These are phyloP conservation scores for Paramecium tetraurelia DNA, from an alignment of 73 alveolate species.

Conservation along the genomic window DNA sequence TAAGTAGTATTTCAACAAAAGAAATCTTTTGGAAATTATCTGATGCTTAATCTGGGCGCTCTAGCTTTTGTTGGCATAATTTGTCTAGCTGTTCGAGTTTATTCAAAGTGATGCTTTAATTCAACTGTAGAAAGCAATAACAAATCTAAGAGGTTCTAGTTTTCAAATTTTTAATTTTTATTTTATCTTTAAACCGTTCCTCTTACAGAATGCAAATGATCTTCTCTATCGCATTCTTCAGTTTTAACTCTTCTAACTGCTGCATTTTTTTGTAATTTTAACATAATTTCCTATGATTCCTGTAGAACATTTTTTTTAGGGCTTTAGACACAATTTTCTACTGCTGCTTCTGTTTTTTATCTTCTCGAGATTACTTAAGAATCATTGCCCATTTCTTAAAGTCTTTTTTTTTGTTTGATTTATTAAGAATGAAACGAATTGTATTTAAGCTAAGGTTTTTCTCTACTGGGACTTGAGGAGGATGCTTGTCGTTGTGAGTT, in stretches of 20 bases:
- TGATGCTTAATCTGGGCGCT: background rate
- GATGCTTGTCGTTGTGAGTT: background rate
- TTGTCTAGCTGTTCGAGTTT: background rate
- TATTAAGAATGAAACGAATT: background rate
- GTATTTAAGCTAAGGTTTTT: background rate
- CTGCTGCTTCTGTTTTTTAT: background rate
- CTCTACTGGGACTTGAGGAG: background rate
- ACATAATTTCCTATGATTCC: background rate
- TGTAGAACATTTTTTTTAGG: background rate
- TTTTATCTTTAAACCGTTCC: background rate
- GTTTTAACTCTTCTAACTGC: slow-evolving; percentile 7
- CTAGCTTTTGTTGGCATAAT: background rate
- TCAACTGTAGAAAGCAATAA: background rate
- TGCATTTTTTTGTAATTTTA: background rate
- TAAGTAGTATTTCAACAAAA: background rate
- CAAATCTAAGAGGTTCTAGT: background rate
- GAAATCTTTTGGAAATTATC: background rate
- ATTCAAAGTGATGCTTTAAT: background rate
- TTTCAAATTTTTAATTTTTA: background rate
- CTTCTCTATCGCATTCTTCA: slow-evolving; percentile 8
- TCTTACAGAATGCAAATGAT: background rate
- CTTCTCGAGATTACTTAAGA: background rate
- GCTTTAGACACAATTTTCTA: background rate
- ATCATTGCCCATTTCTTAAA: background rate
- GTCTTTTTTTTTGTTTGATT: background rate